Base-by-base conservation (phyloP, 2,329 filamentous ascomycete genomes). In the Parafenestella ontariensis region DNA sequence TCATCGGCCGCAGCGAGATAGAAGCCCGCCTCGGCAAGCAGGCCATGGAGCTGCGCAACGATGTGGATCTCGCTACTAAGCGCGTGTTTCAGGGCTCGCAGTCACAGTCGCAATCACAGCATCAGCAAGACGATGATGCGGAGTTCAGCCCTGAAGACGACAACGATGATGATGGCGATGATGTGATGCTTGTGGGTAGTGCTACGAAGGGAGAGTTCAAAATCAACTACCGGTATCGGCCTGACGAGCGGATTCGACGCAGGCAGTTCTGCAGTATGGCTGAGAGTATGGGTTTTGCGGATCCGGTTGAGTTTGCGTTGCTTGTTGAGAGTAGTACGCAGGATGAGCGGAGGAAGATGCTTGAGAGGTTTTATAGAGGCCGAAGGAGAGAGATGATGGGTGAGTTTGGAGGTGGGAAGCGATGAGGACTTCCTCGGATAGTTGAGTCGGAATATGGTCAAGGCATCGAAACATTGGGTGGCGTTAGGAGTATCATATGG, bases 191-290 rank as follows among this genome's bases (percentile, higher is more conserved):
- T 3, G 23, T 42, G 3, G 58, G 54, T 1, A 56, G 64, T 54
- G 52, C 45, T 7, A 57, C 43, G 15, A 59, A 54, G 52, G 59
- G 57, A 29, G 75, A 79, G 20, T 75, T 78, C 46, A 81, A 75
- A 21, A 72, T 84, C 17, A 81, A 71, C 52, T 87, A 85, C 70
- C 77, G 79, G 17, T 96, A 91, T 69, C 86, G 89, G 34, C 94
- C 94, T 0, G 89, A 91, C 0, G 81, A 84, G 47, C 85, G 88
- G 8, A 90, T 97, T 8, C 86, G 87, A 76, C 83, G 83, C 47
- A 83, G 94, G 17, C 93, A 98, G 68, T 96, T 99, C 68, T 96
- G 92, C 76, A 89, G 88, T 23, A 96, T 98, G 91, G 91, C 92
- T 1, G 84, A 82, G 66, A 85, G 86, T 49, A 90, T 92, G 73